Evolutionary conservation across 495 filamentous ascomycete genomes (phyloP).

Genomic region (Penicillium robsamsonii): DNA sequence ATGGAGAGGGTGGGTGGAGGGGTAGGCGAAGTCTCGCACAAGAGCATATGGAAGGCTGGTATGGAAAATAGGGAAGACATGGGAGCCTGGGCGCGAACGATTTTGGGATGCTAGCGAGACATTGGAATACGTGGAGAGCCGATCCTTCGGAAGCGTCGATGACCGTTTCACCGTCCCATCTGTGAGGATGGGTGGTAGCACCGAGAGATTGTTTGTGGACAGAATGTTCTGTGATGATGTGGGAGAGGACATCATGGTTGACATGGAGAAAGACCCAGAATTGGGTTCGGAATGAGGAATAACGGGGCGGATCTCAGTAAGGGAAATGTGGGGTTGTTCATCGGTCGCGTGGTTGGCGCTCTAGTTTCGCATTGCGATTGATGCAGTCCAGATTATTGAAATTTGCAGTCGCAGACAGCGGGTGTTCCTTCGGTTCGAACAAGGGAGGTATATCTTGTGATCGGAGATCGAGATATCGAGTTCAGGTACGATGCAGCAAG

Average conservation of each 20-base stretch:
- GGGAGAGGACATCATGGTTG: conserved; percentile 58
- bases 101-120: conserved; percentile 54
- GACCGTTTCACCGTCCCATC: conserved; percentile 44
- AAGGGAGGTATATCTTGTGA: conserved; percentile 5
- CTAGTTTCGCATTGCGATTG: conserved; percentile 46
- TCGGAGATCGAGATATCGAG: conserved; percentile 7
- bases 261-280: conserved; percentile 7
- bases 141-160: conserved; percentile 69
- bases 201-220: conserved; percentile 38
- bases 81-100: conserved; percentile 70
- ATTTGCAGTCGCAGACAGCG: conserved; percentile 1
- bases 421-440: background rate
- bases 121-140: conserved; percentile 67
- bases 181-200: conserved; percentile 42
- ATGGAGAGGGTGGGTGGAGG: conserved; percentile 76
- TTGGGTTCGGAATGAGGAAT: conserved; percentile 16
- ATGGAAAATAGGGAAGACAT: conserved; percentile 78
- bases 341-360: conserved; percentile 29
- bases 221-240: conserved; percentile 48
- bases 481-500: conserved; percentile 8
- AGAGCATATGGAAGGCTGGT: conserved; percentile 85
- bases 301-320: conserved; percentile 24
- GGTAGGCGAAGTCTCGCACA: conserved; percentile 96
- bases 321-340: conserved; percentile 24
- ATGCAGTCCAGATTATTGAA: background rate